These are phyloP conservation scores for Camellia lanceoleosa DNA, from an alignment of 148 eudicot species.

Conservation along the genomic window DNA sequence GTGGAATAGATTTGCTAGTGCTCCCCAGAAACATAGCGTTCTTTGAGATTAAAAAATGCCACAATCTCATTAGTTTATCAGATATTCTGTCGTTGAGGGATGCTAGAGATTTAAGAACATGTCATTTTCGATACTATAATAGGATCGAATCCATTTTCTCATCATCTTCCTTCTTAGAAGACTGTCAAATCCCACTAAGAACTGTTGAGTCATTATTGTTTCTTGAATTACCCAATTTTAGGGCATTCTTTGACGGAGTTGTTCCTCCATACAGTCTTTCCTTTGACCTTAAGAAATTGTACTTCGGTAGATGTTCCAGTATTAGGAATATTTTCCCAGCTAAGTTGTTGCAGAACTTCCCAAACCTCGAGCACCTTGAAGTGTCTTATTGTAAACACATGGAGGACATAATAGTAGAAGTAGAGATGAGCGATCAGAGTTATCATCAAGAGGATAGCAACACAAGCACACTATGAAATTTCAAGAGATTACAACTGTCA, in stretches of 20 bases:
- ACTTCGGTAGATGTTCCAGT: not conserved
- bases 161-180: not conserved
- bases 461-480: not conserved
- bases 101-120: not conserved
- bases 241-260: not conserved
- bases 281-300: not conserved
- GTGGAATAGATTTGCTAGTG: not conserved
- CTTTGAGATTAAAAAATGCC: not conserved
- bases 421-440: not conserved
- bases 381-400: not conserved
- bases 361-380: not conserved
- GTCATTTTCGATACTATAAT: not conserved
- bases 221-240: not conserved
- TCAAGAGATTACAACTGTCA: not conserved
- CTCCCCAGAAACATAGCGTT: not conserved
- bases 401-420: not conserved
- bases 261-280: not conserved
- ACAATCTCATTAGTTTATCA: not conserved
- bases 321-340: not conserved
- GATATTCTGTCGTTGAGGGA: not conserved
- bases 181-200: not conserved
- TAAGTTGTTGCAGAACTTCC: slow-evolving; percentile 1
- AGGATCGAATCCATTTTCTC: slow-evolving; percentile 1
- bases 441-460: not conserved
- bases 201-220: not conserved